Conservation (phyloP, 768 basidiomycete species). For the Lactifluus piperatus region DNA sequence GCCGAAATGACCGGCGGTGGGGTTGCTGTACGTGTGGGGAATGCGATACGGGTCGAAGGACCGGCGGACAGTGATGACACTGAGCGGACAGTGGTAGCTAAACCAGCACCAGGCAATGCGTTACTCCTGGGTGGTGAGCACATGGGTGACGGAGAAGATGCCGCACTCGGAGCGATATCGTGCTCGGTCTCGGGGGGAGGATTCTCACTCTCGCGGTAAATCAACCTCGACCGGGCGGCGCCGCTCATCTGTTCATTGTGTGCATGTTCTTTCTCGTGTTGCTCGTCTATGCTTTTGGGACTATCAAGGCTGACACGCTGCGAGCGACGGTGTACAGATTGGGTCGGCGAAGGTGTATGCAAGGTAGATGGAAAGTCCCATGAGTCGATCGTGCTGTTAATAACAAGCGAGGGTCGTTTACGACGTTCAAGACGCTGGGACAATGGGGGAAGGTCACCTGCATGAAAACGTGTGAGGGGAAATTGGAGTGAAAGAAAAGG, state of each 20-base stretch:
- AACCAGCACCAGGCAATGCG: neutral
- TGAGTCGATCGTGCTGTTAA: conserved; percentile 54
- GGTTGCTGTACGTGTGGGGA: neutral
- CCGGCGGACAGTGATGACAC: neutral
- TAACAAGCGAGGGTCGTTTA: conserved; percentile 32
- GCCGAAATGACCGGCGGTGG: neutral
- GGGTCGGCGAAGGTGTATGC: conserved; percentile 4
- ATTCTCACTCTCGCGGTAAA: neutral
- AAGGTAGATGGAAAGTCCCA: conserved; percentile 63
- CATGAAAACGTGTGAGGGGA: neutral
- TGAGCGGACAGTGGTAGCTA: neutral
- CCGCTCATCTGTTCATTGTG: neutral
- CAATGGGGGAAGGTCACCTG: conserved; percentile 65
- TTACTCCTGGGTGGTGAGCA: neutral
- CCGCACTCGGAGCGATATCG: neutral
- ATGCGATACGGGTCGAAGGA: no score
- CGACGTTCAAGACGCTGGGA: conserved; percentile 62
- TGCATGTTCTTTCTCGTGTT: neutral
- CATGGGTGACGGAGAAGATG: no score
- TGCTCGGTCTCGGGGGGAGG: neutral
- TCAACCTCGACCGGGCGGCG: no score
- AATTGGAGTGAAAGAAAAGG: neutral
- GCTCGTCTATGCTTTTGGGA: neutral
- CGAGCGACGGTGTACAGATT: neutral
- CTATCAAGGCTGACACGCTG: neutral